Evolutionary conservation across 2,329 filamentous ascomycete genomes (phyloP).

Genomic region (Dactylellina parvicollis): DNA sequence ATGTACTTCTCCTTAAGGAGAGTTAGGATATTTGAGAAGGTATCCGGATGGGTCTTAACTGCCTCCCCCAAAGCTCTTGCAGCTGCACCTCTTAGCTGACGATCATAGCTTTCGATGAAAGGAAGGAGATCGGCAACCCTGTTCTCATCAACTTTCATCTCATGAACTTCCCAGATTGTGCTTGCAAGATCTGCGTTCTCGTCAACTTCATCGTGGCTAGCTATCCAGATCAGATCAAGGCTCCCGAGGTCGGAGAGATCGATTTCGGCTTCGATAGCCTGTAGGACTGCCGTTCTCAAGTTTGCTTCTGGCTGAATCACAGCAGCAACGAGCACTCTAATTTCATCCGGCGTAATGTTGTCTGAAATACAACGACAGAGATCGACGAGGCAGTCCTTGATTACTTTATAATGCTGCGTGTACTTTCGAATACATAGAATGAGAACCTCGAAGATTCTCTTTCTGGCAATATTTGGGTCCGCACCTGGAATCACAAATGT

Average conservation of each 20-base stretch:
- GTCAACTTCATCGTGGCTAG: constrained; percentile 86
- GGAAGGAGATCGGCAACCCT: constrained; percentile 75
- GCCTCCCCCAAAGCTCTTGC: constrained; percentile 82
- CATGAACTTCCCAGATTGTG: constrained; percentile 96
- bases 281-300: constrained; percentile 84
- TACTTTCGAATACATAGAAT: constrained; percentile 87
- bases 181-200: constrained; percentile 85
- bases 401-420: constrained; percentile 90
- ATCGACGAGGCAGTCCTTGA: constrained; percentile 91
- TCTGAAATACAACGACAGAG: constrained; percentile 84
- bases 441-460: constrained; percentile 75
- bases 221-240: constrained; percentile 91
- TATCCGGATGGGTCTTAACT: constrained; percentile 69
- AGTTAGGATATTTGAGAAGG: constrained; percentile 71
- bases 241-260: constrained; percentile 88
- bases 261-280: constrained; percentile 89
- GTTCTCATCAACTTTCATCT: constrained; percentile 74
- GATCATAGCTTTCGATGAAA: constrained; percentile 82
- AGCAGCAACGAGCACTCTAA: constrained; percentile 78
- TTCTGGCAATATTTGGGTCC: constrained; percentile 68
- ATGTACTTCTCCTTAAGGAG: constrained; percentile 76
- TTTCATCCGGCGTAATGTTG: constrained; percentile 78
- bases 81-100: constrained; percentile 82
- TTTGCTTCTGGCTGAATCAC: constrained; percentile 79
- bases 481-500: constrained; percentile 54